A percentile compares a stretch with the other conserved stretches of the same genome.
Evolutionary conservation across 2,329 filamentous ascomycete genomes (phyloP).

Genomic region (Exophiala viscosa): DNA sequence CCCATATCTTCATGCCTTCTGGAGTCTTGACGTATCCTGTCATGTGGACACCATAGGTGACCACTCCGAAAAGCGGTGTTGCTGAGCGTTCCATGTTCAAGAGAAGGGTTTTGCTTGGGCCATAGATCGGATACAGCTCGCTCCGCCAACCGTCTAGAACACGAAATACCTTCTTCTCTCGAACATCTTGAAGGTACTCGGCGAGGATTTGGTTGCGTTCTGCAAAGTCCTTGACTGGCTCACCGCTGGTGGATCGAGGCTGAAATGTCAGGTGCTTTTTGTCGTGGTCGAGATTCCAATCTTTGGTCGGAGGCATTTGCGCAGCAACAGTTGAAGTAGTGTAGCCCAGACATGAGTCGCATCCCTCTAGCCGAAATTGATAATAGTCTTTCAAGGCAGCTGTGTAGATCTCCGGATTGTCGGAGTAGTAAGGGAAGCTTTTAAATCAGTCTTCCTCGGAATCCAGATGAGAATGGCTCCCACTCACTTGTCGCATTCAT

Average conservation of each 20-base stretch:
- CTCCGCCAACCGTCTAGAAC: conserved; percentile 75
- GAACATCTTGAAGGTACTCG: conserved; percentile 63
- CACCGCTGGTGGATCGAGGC: conserved; percentile 14
- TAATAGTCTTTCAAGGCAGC: conserved; percentile 54
- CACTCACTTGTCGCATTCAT: conserved; percentile 53
- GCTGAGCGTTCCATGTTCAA: conserved; percentile 76
- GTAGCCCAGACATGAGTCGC: conserved; percentile 60
- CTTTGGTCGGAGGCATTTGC: conserved; percentile 13
- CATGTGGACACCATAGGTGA: conserved; percentile 79
- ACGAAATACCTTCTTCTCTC: conserved; percentile 66
- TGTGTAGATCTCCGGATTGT: conserved; percentile 55
- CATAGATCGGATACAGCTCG: conserved; percentile 77
- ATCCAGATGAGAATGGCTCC: not conserved
- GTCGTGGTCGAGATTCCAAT: conserved; percentile 17
- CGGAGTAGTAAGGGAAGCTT: conserved; percentile 74
- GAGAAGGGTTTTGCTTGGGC: conserved; percentile 55
- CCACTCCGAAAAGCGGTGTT: conserved; percentile 68
- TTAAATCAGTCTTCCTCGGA: not conserved
- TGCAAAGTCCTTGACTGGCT: conserved; percentile 45
- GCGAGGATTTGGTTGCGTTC: conserved; percentile 59
- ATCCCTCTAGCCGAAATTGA: conserved; percentile 64
- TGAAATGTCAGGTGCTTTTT: conserved; percentile 21
- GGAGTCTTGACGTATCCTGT: conserved; percentile 62
- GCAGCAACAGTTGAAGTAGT: conserved; percentile 39
- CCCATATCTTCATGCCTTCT: conserved; percentile 73